Percentiles rank a stretch among this genome's conserved stretches.
These are phyloP conservation scores for Phytophthora capsici DNA, from an alignment of 352 stramenopile genomes.

Conservation along the genomic window DNA sequence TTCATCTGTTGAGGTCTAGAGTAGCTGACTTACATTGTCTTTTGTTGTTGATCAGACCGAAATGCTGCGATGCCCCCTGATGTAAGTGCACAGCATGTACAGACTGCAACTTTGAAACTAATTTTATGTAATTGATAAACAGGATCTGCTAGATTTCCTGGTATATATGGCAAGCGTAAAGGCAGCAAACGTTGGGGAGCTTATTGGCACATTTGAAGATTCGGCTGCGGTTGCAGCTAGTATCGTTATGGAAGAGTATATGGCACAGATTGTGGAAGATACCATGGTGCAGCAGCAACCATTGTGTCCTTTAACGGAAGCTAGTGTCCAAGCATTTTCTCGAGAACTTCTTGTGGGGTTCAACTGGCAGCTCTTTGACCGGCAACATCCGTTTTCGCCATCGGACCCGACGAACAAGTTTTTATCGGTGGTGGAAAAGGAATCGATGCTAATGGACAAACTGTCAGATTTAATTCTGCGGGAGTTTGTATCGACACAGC, in stretches of 20 bases:
- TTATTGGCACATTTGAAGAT: conserved; percentile 84
- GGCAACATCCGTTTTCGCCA: conserved; percentile 11
- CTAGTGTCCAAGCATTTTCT: conserved; percentile 50
- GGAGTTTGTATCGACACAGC: conserved; percentile 38
- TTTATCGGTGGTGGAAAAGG: conserved; percentile 19
- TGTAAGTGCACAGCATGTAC: conserved; percentile 34
- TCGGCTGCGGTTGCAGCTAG: conserved; percentile 68
- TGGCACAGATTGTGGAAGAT: conserved; percentile 64
- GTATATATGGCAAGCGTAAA: conserved; percentile 76
- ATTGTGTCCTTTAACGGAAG: conserved; percentile 33
- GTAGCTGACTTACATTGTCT: conserved; percentile 4
- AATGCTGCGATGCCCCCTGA: conserved; percentile 53
- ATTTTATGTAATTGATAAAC: conserved; percentile 6
- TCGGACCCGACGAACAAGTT: conserved; percentile 16
- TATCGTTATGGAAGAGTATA: conserved; percentile 85
- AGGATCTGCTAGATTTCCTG: conserved; percentile 79
- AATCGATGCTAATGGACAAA: conserved; percentile 17
- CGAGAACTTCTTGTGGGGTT: conserved; percentile 60
- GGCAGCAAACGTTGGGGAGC: conserved; percentile 56
- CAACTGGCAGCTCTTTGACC: conserved; percentile 49
- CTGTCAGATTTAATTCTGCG: conserved; percentile 26
- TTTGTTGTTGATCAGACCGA: conserved; percentile 41
- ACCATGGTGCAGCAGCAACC: conserved; percentile 19
- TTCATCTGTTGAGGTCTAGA: too few relatives aligned
- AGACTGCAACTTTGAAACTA: too few relatives aligned